Base-by-base conservation (phyloP, 2,329 filamentous ascomycete species). In the Ascochyta fabae region DNA sequence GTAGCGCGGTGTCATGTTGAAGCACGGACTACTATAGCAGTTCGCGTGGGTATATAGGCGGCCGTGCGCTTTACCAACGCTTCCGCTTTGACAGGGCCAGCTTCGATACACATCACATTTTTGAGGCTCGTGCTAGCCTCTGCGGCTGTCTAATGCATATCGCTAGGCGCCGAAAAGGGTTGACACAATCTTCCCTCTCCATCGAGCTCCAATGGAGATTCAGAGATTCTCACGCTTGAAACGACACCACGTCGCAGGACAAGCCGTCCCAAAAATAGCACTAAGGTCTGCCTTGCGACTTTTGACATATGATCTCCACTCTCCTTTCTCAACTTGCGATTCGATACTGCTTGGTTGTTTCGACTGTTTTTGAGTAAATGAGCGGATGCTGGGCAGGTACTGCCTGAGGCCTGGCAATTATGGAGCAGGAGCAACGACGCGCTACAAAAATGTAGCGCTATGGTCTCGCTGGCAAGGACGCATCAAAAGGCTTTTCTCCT, bases 221-320 rank as follows among this genome's bases (percentile, higher is more conserved):
- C 34, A 36, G 24, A 13, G 24, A 24, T 23, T 16, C 13, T 29
- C 19, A 52, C 23, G 29, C 24, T 27, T 54, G 27, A 52, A 60
- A 53, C 58, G 35, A 26, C 53, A 48, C 51, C 41, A 48, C 22
- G 52, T 54, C 40, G 45, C 47, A 49, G 58, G 27, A 44, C 60
- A 61, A 33, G 38, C 29, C 23, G 38, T 56, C 33, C 39, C 62
- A 48, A 40, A 47, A 39, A 41, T 57, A 56, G 52, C 49, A 36
- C 49, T 53, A 22, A 65, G 58, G 64, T 66, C 55, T 61, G 59
- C 47, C 38, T 47, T 51, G 53, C 47, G 36, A 50, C 42, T 47
- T 40, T 50, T 29, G 35, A 42, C n/a, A 44, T 48, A 19, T 56
- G 46, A 41, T 41, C 23, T 38, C 52, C 56, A 60, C 54, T 50